phyloP scores from a whole-genome alignment of 306 rosid species.

The Morella rubra region DNA sequence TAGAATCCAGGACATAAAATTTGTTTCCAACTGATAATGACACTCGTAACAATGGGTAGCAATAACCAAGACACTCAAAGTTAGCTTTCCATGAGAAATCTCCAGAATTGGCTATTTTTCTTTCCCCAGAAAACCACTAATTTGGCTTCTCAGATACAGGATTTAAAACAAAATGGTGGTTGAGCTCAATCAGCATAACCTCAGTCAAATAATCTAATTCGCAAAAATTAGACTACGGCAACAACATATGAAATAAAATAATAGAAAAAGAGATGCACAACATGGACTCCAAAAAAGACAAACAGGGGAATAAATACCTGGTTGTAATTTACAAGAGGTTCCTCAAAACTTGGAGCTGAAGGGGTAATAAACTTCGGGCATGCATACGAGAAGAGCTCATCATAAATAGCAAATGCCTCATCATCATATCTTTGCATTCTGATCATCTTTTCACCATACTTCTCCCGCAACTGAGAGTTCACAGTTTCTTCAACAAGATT shows the following conservation, averaged over 20 bases:
- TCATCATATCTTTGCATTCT: slow-evolving; percentile 94
- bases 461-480: slow-evolving; percentile 84
- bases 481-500: slow-evolving; percentile 91
- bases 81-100: background rate
- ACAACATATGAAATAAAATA: background rate
- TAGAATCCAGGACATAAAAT: background rate
- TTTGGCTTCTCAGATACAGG: too few relatives aligned
- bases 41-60: background rate
- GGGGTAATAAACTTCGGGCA: slow-evolving; percentile 98
- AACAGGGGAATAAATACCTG: slow-evolving; percentile 51
- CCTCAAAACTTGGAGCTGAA: slow-evolving; percentile 94
- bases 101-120: too few relatives aligned
- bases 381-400: slow-evolving; percentile 97
- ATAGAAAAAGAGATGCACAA: background rate
- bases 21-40: background rate
- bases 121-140: too few relatives aligned
- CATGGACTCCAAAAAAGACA: background rate
- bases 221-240: background rate
- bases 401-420: slow-evolving; percentile 92
- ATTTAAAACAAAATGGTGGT: too few relatives aligned
- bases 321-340: slow-evolving; percentile 88
- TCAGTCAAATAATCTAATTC: background rate
- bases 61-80: background rate
- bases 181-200: too few relatives aligned
- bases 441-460: slow-evolving; percentile 93